These are phyloP conservation scores for Calonectria fujianensis DNA, from an alignment of 2,329 filamentous ascomycete species.

Conservation along the genomic window DNA sequence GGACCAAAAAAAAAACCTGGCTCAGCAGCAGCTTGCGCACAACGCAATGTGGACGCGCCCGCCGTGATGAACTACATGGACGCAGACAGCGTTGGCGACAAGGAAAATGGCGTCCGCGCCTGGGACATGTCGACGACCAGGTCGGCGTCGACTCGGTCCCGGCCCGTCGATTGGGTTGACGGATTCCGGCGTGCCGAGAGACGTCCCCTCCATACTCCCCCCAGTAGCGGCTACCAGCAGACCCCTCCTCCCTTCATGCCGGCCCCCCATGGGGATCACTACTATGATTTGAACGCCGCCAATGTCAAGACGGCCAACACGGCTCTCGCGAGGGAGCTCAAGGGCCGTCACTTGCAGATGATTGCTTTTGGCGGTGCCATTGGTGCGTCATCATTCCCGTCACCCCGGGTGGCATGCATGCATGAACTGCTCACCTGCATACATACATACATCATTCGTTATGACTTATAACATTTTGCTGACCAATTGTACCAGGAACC, in stretches of 20 bases:
- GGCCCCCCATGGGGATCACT: neutral
- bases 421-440: neutral
- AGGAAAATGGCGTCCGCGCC: slow-evolving; percentile 35
- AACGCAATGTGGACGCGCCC: slow-evolving; percentile 44
- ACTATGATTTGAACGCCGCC: slow-evolving; percentile 58
- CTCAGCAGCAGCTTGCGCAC: slow-evolving; percentile 42
- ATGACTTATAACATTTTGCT: neutral
- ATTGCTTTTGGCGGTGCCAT: slow-evolving; percentile 85
- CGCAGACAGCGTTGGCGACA: slow-evolving; percentile 18
- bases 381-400: slow-evolving; percentile 65
- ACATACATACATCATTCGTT: too few relatives aligned
- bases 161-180: slow-evolving; percentile 47
- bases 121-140: slow-evolving; percentile 42
- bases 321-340: slow-evolving; percentile 83
- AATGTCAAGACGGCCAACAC: slow-evolving; percentile 85
- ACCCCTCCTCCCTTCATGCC: slow-evolving; percentile 12
- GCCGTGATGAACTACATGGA: slow-evolving; percentile 39
- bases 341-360: slow-evolving; percentile 78
- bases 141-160: slow-evolving; percentile 28
- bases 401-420: neutral
- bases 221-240: slow-evolving; percentile 29
- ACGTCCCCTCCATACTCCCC: slow-evolving; percentile 16
- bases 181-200: slow-evolving; percentile 50
- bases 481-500: slow-evolving; percentile 71
- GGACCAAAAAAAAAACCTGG: neutral